Evolutionary conservation across 108 stramenopile genomes (phyloP).

Genomic region (Nitzschia inconspicua): DNA sequence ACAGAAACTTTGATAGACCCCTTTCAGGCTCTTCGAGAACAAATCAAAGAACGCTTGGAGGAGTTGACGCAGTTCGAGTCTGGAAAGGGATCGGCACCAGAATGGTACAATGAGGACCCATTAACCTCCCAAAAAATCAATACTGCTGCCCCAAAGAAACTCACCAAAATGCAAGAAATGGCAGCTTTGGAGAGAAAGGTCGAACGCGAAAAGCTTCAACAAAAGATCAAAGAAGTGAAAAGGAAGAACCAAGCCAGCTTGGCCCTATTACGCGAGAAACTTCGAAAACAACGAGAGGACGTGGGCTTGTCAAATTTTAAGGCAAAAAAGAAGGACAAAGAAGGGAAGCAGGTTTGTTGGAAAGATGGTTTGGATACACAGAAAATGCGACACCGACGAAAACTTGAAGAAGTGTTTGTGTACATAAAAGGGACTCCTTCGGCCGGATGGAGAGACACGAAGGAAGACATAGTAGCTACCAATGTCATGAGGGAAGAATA

Average conservation of each 20-base stretch:
- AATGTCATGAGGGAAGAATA: too few relatives aligned
- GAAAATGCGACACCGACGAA: conserved; percentile 17
- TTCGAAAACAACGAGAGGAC: conserved; percentile 8
- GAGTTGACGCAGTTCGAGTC: conserved; percentile 14
- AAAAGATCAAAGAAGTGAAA: conserved; percentile 26
- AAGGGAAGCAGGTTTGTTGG: conserved; percentile 33
- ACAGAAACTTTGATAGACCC: conserved; percentile 23
- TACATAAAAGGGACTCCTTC: conserved; percentile 16
- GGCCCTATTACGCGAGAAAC: conserved; percentile 19
- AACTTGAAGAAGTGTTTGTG: conserved; percentile 43
- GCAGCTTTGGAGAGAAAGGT: conserved; percentile 24
- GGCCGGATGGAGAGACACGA: neutral
- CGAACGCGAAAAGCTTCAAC: conserved; percentile 18
- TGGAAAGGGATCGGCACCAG: conserved; percentile 22
- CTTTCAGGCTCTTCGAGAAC: conserved; percentile 19
- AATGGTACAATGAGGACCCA: conserved; percentile 30
- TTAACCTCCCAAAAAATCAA: conserved; percentile 1
- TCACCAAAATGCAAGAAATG: conserved; percentile 17
- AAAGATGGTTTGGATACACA: conserved; percentile 41
- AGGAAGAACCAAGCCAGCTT: conserved; percentile 14
- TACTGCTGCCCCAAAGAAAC: conserved; percentile 1
- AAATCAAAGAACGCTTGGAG: conserved; percentile 18
- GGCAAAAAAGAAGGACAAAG: neutral
- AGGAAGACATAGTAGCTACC: too few relatives aligned
- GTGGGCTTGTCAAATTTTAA: neutral